Evolutionary conservation across 306 rosid genomes (phyloP).

Genomic region (Medicago arabica): DNA sequence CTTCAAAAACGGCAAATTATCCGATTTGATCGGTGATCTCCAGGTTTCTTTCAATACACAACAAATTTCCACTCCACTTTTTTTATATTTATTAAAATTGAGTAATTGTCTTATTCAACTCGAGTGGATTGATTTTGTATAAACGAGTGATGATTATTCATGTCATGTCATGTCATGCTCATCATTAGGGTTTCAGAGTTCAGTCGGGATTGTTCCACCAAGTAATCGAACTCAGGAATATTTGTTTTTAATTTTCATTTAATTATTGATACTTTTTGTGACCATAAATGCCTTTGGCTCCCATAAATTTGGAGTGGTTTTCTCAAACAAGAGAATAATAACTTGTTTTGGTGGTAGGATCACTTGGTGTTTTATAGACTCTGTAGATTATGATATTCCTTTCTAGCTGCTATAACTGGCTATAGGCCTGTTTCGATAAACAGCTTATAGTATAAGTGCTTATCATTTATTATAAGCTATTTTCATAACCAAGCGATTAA

Average conservation of each 20-base stretch:
- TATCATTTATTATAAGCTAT: too few species aligned
- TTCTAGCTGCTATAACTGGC: background rate
- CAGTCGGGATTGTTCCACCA: too few species aligned
- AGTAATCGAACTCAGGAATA: background rate
- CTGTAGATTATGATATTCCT: too few species aligned
- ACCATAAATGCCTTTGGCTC: slow-evolving; percentile 12
- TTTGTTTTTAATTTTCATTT: background rate
- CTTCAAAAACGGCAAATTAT: too few species aligned
- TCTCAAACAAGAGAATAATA: slow-evolving; percentile 4
- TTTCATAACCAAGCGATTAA: too few species aligned
- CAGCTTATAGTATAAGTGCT: too few species aligned
- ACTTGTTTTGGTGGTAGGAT: background rate
- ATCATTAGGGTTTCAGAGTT: slow-evolving; percentile 23
- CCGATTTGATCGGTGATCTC: too few species aligned
- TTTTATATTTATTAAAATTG: too few species aligned
- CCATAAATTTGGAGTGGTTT: slow-evolving; percentile 7
- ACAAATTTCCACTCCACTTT: too few species aligned
- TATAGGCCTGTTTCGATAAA: too few species aligned
- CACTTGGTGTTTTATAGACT: too few species aligned
- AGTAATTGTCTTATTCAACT: slow-evolving; percentile 9
- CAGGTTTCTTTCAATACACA: too few species aligned
- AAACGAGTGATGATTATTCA: background rate
- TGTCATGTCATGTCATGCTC: background rate
- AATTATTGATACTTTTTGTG: slow-evolving; percentile 22
- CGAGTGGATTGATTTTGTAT: slow-evolving; percentile 23